Conservation (phyloP, 352 stramenopile genomes). For the Globisporangium perplexum region DNA sequence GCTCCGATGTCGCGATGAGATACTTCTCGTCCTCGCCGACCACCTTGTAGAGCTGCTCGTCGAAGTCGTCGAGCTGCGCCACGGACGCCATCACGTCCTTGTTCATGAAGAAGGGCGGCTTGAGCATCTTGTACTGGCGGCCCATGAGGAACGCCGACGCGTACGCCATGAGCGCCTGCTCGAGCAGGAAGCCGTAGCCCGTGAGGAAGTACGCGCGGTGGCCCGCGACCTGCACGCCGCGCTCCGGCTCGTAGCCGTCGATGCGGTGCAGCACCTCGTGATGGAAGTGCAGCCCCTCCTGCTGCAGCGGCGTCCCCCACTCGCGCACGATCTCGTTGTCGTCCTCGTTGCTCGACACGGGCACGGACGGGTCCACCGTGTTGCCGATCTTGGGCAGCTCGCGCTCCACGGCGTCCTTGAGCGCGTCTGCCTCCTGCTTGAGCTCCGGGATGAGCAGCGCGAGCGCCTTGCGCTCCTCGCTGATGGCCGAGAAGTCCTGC, state of each 20-base stretch:
- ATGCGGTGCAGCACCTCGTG: conserved; percentile 98
- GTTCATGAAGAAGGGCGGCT: conserved; percentile 99
- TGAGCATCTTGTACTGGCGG: conserved; percentile 96
- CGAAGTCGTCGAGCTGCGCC: conserved; percentile 99
- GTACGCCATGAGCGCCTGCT: conserved; percentile 99
- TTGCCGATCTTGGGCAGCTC: conserved; percentile 95
- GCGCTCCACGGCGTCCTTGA: conserved; percentile 70
- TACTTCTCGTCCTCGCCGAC: conserved; percentile 97
- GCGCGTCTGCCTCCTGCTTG: conserved; percentile 74
- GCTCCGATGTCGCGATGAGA: conserved; percentile 99
- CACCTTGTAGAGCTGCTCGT: conserved; percentile 99
- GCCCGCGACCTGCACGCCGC: conserved; percentile 94
- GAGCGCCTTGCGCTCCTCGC: conserved; percentile 75
- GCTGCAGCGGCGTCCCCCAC: conserved; percentile 62
- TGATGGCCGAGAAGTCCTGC: conserved; percentile 77
- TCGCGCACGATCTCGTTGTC: conserved; percentile 93
- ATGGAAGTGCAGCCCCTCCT: conserved; percentile 90
- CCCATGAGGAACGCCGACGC: conserved; percentile 95
- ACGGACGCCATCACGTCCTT: conserved; percentile 98
- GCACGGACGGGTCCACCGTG: conserved; percentile 94
- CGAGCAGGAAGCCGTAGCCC: conserved; percentile 97
- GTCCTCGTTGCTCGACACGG: conserved; percentile 96
- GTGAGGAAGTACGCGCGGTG: conserved; percentile 99
- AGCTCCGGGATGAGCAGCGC: conserved; percentile 58
- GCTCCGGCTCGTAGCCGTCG: conserved; percentile 98